Percentiles rank a stretch among this genome's conserved stretches.
Evolutionary conservation across 768 basidiomycete genomes (phyloP).

Genomic region (Hebeloma cylindrosporum): DNA sequence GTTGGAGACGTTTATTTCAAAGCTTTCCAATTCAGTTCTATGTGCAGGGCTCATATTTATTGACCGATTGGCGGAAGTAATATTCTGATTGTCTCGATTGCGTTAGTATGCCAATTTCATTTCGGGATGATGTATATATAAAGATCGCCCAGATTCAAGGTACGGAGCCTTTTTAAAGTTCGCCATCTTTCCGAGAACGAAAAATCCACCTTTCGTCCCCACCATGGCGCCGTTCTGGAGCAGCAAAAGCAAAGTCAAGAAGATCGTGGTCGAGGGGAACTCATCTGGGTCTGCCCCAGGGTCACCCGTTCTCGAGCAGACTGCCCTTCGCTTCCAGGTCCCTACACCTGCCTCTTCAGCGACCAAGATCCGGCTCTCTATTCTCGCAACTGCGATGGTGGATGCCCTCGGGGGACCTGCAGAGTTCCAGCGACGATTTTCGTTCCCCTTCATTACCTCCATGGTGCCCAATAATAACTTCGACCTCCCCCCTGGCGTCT

Average conservation of each 20-base stretch:
- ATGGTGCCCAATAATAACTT: conserved; percentile 43
- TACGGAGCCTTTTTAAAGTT: too few species aligned
- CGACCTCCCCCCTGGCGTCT: conserved; percentile 36
- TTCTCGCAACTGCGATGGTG: conserved; percentile 41
- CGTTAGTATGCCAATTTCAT: too few species aligned
- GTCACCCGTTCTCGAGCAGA: not conserved
- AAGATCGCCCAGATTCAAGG: too few species aligned
- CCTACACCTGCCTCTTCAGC: conserved; percentile 25
- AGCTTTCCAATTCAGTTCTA: too few species aligned
- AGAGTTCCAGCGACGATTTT: conserved; percentile 40
- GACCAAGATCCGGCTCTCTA: conserved; percentile 40
- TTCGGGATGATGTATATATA: too few species aligned
- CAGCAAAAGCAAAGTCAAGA: not conserved
- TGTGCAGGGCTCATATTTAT: too few species aligned
- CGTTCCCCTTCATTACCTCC: conserved; percentile 34
- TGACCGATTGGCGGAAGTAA: too few species aligned
- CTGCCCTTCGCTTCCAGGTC: conserved; percentile 27
- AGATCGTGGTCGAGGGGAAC: too few species aligned
- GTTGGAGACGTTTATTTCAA: too few species aligned
- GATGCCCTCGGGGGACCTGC: conserved; percentile 48
- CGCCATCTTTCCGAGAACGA: too few species aligned
- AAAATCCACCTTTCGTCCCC: not conserved
- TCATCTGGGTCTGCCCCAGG: too few species aligned
- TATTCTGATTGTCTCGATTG: too few species aligned
- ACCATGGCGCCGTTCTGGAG: not conserved